Conservation (phyloP, 169 alveolate genomes). For the Cryptosporidium canis region DNA sequence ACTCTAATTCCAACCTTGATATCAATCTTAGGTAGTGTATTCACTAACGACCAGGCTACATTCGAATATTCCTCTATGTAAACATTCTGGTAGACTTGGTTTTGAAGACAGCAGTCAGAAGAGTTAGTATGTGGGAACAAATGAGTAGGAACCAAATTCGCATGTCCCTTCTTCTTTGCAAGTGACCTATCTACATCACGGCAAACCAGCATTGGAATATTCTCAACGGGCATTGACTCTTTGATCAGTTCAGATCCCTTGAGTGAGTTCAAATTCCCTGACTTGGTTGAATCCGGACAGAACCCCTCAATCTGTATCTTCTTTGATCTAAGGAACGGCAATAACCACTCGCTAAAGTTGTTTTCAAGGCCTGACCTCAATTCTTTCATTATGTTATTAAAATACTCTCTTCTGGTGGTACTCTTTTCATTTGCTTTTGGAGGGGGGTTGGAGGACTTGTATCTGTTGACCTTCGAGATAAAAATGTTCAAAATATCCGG, state of each 20-base stretch:
- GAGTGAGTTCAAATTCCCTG: background rate
- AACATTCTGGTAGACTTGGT: constrained; percentile 51
- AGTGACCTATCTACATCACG: constrained; percentile 66
- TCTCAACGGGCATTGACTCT: constrained; percentile 27
- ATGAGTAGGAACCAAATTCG: constrained; percentile 62
- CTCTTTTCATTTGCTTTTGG: constrained; percentile 8
- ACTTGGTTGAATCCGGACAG: background rate
- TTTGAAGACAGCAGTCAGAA: constrained; percentile 55
- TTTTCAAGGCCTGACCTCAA: constrained; percentile 50
- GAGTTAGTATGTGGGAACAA: constrained; percentile 49
- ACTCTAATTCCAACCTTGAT: constrained; percentile 22
- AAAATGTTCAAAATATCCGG: constrained; percentile 32
- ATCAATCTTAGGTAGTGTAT: constrained; percentile 43
- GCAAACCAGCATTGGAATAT: constrained; percentile 24
- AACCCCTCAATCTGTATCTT: constrained; percentile 34
- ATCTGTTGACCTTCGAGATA: constrained; percentile 20
- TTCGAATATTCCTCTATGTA: constrained; percentile 47
- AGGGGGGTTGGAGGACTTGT: constrained; percentile 40
- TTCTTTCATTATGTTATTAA: constrained; percentile 11
- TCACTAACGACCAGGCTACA: constrained; percentile 19
- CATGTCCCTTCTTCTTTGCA: constrained; percentile 54
- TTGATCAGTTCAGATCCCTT: constrained; percentile 36
- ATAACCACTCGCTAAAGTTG: constrained; percentile 56
- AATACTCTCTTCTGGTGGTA: constrained; percentile 6
- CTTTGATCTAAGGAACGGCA: constrained; percentile 35